Percentiles rank a stretch among this genome's conserved stretches.
Evolutionary conservation across 129 eudicot species (phyloP).

Genomic region (Centaurea solstitialis): DNA sequence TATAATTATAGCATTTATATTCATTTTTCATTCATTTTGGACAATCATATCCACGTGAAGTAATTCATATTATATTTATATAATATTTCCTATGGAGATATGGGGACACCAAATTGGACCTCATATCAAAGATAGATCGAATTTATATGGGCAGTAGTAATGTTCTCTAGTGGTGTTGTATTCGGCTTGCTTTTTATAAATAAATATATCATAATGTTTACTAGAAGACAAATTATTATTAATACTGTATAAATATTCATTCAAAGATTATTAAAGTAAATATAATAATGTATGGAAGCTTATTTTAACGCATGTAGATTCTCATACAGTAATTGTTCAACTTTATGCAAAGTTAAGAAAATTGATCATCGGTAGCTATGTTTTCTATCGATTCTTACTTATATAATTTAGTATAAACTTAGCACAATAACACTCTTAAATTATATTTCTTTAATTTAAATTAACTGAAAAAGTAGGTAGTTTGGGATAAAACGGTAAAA

Average conservation of each 20-base stretch:
- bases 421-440: neutral
- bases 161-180: conserved; percentile 20
- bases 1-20: neutral
- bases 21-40: neutral
- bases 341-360: neutral
- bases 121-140: conserved; percentile 18
- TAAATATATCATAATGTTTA: neutral
- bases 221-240: too few relatives aligned
- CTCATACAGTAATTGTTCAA: neutral
- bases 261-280: too few relatives aligned
- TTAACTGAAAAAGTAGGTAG: neutral
- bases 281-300: neutral
- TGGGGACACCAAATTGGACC: conserved; percentile 22
- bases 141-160: conserved; percentile 33
- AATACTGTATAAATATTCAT: too few relatives aligned
- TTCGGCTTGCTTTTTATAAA: neutral
- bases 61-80: neutral
- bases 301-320: neutral
- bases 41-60: conserved; percentile 27
- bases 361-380: neutral
- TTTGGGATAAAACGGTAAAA: neutral
- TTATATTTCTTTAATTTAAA: neutral
- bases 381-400: too few relatives aligned
- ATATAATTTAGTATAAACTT: too few relatives aligned
- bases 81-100: neutral